Conservation (phyloP, 257 asterid species). For the Primulina tabacum region DNA sequence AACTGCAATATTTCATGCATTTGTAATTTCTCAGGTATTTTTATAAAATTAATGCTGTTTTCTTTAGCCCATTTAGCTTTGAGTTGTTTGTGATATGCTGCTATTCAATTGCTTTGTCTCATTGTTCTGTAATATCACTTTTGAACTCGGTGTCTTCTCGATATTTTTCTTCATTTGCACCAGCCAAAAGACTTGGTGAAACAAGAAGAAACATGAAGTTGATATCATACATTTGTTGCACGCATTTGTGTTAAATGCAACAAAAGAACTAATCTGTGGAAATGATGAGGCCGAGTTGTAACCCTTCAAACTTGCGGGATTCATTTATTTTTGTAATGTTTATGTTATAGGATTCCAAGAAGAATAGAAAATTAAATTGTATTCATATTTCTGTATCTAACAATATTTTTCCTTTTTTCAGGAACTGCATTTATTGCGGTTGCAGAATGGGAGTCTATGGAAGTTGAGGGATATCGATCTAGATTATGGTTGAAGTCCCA, state of each 20-base stretch:
- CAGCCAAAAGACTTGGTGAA: neutral
- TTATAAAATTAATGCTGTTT: too few species aligned
- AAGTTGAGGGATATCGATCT: neutral
- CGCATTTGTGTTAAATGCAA: neutral
- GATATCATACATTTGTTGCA: neutral
- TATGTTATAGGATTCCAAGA: neutral
- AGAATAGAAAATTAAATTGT: neutral
- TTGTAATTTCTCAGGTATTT: too few species aligned
- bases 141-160: neutral
- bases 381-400: neutral
- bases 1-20: too few species aligned
- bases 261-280: neutral
- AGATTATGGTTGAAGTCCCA: neutral
- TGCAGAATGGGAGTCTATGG: too few species aligned
- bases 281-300: neutral
- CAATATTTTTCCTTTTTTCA: too few species aligned
- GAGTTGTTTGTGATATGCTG: too few species aligned
- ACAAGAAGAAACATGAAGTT: neutral
- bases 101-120: neutral
- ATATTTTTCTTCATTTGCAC: neutral
- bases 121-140: neutral
- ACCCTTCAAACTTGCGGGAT: neutral
- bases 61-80: too few species aligned
- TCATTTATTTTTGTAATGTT: too few species aligned
- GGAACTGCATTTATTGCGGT: too few species aligned